Conservation (phyloP, 2,329 filamentous ascomycete species). For the Cladosporium sp. region DNA sequence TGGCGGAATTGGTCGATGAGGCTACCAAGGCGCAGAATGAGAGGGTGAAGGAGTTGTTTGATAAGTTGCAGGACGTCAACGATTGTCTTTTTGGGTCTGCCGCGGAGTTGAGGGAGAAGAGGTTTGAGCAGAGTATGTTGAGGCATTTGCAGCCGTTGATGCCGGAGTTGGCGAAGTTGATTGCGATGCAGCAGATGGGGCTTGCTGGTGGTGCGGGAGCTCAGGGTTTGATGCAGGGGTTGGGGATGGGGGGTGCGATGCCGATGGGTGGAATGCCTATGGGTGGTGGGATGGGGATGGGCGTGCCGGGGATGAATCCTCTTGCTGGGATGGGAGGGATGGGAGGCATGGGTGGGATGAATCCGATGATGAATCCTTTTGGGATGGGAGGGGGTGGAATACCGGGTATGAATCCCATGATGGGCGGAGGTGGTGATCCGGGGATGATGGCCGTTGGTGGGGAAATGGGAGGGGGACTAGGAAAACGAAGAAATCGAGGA, state of each 20-base stretch:
- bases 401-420: conserved; percentile 12
- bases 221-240: too few relatives aligned
- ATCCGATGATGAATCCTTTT: conserved; percentile 9
- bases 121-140: conserved; percentile 21
- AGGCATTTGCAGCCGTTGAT: conserved; percentile 23
- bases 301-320: neutral
- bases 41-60: conserved; percentile 14
- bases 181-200: conserved; percentile 9
- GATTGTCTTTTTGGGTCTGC: conserved; percentile 23
- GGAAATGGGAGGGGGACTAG: conserved; percentile 11
- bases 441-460: neutral
- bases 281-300: too few relatives aligned
- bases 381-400: conserved; percentile 9
- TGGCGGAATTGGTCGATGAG: neutral
- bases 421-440: conserved; percentile 11
- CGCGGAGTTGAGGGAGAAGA: conserved; percentile 22
- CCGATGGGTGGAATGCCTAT: too few relatives aligned
- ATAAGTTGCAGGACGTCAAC: conserved; percentile 18
- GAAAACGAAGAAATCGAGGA: conserved; percentile 1
- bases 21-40: conserved; percentile 16
- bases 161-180: conserved; percentile 22
- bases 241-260: conserved; percentile 6
- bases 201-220: neutral
- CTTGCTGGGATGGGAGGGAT: too few relatives aligned
- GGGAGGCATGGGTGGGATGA: conserved; percentile 13